phyloP scores from a whole-genome alignment of 2,329 filamentous ascomycete species.

The Botrytis elliptica region DNA sequence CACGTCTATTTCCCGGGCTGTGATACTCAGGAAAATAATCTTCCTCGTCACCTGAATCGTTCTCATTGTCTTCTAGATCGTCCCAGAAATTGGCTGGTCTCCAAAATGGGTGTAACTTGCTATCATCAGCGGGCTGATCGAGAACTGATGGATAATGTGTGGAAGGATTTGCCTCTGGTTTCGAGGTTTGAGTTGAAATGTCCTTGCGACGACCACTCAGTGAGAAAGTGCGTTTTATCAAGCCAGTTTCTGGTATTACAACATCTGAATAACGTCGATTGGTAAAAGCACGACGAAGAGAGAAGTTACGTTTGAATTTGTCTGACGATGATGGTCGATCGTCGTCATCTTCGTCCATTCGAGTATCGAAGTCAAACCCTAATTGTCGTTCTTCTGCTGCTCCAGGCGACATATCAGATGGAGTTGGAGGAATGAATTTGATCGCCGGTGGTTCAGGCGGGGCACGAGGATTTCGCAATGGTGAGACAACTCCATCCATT shows the following conservation, averaged over 20 bases:
- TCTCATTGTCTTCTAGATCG: slow-evolving; percentile 44
- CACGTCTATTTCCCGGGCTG: slow-evolving; percentile 42
- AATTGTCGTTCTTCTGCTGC: slow-evolving; percentile 52
- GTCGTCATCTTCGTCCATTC: slow-evolving; percentile 39
- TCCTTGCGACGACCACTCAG: slow-evolving; percentile 32
- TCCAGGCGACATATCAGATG: slow-evolving; percentile 57
- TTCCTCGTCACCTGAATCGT: slow-evolving; percentile 31
- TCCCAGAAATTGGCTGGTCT: slow-evolving; percentile 51
- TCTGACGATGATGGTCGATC: slow-evolving; percentile 36
- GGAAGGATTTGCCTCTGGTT: slow-evolving; percentile 31
- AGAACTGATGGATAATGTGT: slow-evolving; percentile 45
- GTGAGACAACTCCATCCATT: slow-evolving; percentile 58
- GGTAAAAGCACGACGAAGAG: slow-evolving; percentile 54
- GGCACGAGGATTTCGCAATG: slow-evolving; percentile 60
- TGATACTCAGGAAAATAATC: slow-evolving; percentile 48
- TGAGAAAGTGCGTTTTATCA: slow-evolving; percentile 47
- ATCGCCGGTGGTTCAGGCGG: slow-evolving; percentile 57
- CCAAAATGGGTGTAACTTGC: slow-evolving; percentile 61
- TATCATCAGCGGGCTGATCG: slow-evolving; percentile 51
- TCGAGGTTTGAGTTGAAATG: slow-evolving; percentile 32
- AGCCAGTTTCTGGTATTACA: slow-evolving; percentile 50
- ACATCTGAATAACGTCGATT: slow-evolving; percentile 50
- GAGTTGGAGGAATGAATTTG: slow-evolving; percentile 62
- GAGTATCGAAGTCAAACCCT: slow-evolving; percentile 46
- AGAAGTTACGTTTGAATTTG: slow-evolving; percentile 48